phyloP scores from a whole-genome alignment of 495 filamentous ascomycete genomes.

The Daldinia concentrica region DNA sequence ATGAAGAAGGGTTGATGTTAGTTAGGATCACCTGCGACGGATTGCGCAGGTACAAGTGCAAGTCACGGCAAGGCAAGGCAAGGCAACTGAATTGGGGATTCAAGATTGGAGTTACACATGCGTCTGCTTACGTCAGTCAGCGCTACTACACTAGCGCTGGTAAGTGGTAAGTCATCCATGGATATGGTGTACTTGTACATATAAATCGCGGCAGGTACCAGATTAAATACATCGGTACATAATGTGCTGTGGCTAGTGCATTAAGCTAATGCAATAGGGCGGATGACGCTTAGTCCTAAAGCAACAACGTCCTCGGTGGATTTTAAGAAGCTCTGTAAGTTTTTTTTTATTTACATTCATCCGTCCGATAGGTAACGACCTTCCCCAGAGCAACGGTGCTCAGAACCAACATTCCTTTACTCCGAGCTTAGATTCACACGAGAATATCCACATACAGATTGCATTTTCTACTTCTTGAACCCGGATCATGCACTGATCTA shows the following conservation, averaged over 20 bases:
- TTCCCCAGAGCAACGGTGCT: slow-evolving; percentile 32
- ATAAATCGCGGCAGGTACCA: slow-evolving; percentile 5
- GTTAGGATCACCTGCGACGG: slow-evolving; percentile 21
- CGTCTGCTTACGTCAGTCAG: slow-evolving; percentile 19
- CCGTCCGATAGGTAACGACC: slow-evolving; percentile 15
- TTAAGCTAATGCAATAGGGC: slow-evolving; percentile 5
- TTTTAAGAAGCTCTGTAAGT: slow-evolving; percentile 9
- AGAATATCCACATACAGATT: neutral
- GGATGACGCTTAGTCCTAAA: neutral
- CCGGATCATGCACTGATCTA: slow-evolving; percentile 46
- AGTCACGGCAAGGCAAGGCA: slow-evolving; percentile 25
- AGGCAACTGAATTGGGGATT: slow-evolving; percentile 26
- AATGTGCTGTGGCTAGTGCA: slow-evolving; percentile 19
- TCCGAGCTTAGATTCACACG: slow-evolving; percentile 2
- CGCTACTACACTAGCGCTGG: slow-evolving; percentile 1
- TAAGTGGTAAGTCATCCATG: slow-evolving; percentile 16
- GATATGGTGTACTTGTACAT: neutral
- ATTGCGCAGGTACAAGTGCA: slow-evolving; percentile 10
- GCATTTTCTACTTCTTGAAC: slow-evolving; percentile 4
- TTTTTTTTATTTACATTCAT: slow-evolving; percentile 43
- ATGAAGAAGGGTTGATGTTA: slow-evolving; percentile 15
- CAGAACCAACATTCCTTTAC: slow-evolving; percentile 19
- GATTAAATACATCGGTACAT: neutral
- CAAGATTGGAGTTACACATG: slow-evolving; percentile 11
- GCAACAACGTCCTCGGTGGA: slow-evolving; percentile 14